These are phyloP conservation scores for Hymenoscyphus fructigenus DNA, from an alignment of 2,329 filamentous ascomycete genomes.

Conservation along the genomic window DNA sequence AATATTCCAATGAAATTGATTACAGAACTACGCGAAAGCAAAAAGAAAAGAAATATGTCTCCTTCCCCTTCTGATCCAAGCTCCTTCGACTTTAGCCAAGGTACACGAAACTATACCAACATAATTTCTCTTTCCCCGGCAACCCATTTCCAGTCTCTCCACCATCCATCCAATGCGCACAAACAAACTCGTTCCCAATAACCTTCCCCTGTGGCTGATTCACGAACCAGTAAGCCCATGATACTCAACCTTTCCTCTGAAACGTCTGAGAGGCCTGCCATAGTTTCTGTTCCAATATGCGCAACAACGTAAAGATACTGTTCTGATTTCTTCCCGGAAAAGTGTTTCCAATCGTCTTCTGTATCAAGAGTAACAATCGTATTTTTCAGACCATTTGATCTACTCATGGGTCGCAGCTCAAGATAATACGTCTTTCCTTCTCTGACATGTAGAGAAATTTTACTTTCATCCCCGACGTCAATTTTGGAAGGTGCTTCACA, in stretches of 20 bases:
- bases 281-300: background rate
- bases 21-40: no score
- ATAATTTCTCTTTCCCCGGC: background rate
- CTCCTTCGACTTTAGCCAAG: no score
- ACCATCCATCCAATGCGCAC: background rate
- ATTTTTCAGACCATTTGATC: background rate
- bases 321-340: background rate
- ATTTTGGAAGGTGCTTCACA: no score
- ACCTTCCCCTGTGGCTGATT: no score
- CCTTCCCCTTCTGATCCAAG: no score
- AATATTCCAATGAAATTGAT: no score
- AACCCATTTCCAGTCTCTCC: background rate
- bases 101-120: background rate
- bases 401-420: no score
- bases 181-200: background rate
- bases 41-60: no score
- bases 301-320: background rate
- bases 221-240: background rate
- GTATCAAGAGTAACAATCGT: background rate
- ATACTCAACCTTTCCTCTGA: background rate
- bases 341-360: background rate
- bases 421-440: no score
- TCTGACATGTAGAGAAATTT: no score
- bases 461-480: no score
- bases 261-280: no score